These are phyloP conservation scores for Achaetomiella virescens DNA, from an alignment of 495 filamentous ascomycete species.

Conservation along the genomic window DNA sequence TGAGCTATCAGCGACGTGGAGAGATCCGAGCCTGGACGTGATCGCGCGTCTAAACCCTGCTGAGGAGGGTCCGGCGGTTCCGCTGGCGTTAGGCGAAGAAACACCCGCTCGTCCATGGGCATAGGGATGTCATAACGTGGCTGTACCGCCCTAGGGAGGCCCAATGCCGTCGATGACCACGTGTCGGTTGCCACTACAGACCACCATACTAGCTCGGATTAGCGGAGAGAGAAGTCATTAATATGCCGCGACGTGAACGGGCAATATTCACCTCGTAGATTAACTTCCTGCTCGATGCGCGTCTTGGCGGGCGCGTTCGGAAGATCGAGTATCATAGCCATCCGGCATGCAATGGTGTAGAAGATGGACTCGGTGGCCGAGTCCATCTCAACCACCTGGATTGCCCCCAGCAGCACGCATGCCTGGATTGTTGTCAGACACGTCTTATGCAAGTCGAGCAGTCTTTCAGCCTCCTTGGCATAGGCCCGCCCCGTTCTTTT, in stretches of 20 bases:
- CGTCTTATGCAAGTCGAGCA: background rate
- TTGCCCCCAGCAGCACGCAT: background rate
- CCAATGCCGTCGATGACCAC: background rate
- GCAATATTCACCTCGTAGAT: background rate
- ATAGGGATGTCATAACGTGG: background rate
- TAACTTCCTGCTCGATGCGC: background rate
- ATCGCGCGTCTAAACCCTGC: background rate
- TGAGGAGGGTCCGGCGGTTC: background rate
- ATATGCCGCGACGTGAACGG: background rate
- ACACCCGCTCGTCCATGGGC: background rate
- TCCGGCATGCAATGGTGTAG: background rate
- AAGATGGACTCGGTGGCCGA: background rate
- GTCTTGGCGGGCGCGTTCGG: background rate
- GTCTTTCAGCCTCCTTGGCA: background rate
- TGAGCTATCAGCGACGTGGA: background rate
- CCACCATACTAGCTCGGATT: too few relatives aligned
- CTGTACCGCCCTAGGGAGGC: background rate
- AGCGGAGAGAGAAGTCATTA: too few relatives aligned
- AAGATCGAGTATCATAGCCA: background rate
- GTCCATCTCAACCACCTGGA: background rate
- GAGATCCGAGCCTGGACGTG: background rate
- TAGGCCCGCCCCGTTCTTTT: background rate
- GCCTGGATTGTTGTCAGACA: background rate
- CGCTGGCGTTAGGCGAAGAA: background rate
- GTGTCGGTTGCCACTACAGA: background rate